These are phyloP conservation scores for Fusarium transvaalense DNA, from an alignment of 2,329 filamentous ascomycete genomes.

Conservation along the genomic window DNA sequence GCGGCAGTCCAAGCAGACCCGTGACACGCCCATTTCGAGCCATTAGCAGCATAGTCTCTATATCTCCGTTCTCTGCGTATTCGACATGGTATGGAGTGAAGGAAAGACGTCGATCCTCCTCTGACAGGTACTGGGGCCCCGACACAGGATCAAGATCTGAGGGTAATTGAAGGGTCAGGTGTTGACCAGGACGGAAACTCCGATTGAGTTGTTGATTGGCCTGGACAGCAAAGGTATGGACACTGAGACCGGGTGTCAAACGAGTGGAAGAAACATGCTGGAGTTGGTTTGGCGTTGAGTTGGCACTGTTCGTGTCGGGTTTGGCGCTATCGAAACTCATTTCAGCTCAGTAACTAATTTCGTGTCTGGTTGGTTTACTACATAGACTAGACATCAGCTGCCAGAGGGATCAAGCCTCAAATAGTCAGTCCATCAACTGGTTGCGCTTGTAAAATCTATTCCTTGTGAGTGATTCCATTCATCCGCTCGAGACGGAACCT, in stretches of 20 bases:
- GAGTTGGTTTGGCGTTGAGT: not conserved
- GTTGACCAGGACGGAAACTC: constrained; percentile 16
- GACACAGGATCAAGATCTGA: constrained; percentile 19
- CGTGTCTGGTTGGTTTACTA: not conserved
- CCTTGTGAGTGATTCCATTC: not conserved
- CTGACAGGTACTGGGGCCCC: constrained; percentile 15
- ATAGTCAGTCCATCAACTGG: constrained; percentile 1
- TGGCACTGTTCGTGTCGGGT: not conserved
- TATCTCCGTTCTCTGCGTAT: not conserved
- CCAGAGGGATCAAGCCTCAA: not conserved
- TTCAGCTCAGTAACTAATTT: not conserved
- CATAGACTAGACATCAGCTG: not conserved
- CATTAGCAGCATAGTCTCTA: constrained; percentile 7
- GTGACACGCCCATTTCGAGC: constrained; percentile 19
- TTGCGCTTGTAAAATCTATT: not conserved
- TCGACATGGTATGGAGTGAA: constrained; percentile 14
- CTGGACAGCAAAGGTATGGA: constrained; percentile 8
- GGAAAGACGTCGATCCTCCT: constrained; percentile 11
- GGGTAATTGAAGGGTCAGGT: constrained; percentile 17
- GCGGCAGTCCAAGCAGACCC: constrained; percentile 14
- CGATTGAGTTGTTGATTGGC: not conserved
- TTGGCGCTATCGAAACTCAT: constrained; percentile 9
- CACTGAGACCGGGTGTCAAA: constrained; percentile 16
- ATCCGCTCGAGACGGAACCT: constrained; percentile 4
- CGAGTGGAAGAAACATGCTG: constrained; percentile 20